These are phyloP conservation scores for Harringtonia aguacate DNA, from an alignment of 2,329 filamentous ascomycete genomes.

Conservation along the genomic window DNA sequence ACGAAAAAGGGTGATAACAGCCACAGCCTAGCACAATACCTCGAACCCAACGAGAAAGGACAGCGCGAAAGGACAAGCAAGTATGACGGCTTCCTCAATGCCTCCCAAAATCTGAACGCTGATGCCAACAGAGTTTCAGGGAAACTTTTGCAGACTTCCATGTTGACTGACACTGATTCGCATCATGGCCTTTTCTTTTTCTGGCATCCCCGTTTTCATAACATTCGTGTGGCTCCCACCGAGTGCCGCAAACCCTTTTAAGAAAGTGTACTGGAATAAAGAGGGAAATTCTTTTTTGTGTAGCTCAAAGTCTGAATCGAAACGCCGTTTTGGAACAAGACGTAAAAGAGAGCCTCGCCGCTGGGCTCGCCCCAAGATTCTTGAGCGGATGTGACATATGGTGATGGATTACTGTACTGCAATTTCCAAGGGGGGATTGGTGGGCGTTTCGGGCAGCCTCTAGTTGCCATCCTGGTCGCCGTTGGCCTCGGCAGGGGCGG, in stretches of 20 bases:
- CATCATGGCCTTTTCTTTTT: not conserved
- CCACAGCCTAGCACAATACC: not conserved
- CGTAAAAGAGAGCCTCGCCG: not conserved
- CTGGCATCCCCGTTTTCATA: not conserved
- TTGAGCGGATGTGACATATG: not conserved
- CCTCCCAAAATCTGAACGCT: not conserved
- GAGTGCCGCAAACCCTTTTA: not conserved
- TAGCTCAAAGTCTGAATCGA: not conserved
- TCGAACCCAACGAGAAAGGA: not conserved
- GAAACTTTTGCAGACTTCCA: not conserved
- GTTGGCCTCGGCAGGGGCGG: constrained; percentile 35
- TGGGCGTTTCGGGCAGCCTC: constrained; percentile 10
- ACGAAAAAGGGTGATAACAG: not conserved
- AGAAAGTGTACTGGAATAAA: not conserved
- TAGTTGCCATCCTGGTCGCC: constrained; percentile 44
- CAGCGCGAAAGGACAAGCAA: not conserved
- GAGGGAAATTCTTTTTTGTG: not conserved
- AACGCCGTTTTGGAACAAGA: not conserved
- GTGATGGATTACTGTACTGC: constrained; percentile 6
- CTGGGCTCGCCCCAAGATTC: not conserved
- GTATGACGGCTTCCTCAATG: not conserved
- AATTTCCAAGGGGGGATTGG: constrained; percentile 3
- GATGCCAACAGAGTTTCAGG: not conserved
- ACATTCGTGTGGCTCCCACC: not conserved
- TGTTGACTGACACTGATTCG: not conserved